These are phyloP conservation scores for Talaromyces ruber DNA, from an alignment of 495 filamentous ascomycete genomes.

Conservation along the genomic window DNA sequence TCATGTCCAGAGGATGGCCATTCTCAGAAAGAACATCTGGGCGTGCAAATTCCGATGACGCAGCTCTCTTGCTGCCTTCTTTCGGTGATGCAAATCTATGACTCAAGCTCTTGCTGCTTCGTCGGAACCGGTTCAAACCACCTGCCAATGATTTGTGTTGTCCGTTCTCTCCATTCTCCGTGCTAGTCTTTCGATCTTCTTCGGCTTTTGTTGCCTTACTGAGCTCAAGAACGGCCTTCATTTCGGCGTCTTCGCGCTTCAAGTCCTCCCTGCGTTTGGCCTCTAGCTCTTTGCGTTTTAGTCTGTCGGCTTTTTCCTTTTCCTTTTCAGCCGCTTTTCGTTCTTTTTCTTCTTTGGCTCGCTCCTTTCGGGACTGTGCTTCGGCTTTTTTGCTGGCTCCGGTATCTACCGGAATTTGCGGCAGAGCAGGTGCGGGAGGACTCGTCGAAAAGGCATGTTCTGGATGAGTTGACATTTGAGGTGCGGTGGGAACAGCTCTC, in stretches of 20 bases:
- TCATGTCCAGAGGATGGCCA: slow-evolving; percentile 8
- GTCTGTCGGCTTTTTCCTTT: slow-evolving; percentile 52
- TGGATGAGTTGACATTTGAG: slow-evolving; percentile 31
- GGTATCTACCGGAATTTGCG: slow-evolving; percentile 29
- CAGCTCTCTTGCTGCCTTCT: slow-evolving; percentile 21
- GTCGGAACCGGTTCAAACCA: slow-evolving; percentile 43
- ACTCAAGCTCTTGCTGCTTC: slow-evolving; percentile 54
- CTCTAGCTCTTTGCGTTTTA: slow-evolving; percentile 57
- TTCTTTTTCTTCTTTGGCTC: slow-evolving; percentile 53
- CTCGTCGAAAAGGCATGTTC: slow-evolving; percentile 17
- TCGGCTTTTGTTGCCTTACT: slow-evolving; percentile 44
- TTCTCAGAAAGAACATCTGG: slow-evolving; percentile 24
- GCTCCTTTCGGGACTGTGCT: slow-evolving; percentile 35
- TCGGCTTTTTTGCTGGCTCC: slow-evolving; percentile 33
- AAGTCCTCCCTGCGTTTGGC: slow-evolving; percentile 36
- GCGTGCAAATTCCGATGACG: slow-evolving; percentile 21
- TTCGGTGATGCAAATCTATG: slow-evolving; percentile 31
- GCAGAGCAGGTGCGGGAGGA: slow-evolving; percentile 21
- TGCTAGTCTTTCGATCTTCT: slow-evolving; percentile 33
- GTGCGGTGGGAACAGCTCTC: slow-evolving; percentile 53
- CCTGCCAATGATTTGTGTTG: slow-evolving; percentile 28
- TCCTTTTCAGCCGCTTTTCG: slow-evolving; percentile 61
- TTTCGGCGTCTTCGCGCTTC: slow-evolving; percentile 49
- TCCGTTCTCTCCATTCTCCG: slow-evolving; percentile 25
- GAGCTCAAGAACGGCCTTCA: slow-evolving; percentile 48